Evolutionary conservation across 495 filamentous ascomycete species (phyloP).

Genomic region (Penicillium simplicissimum): DNA sequence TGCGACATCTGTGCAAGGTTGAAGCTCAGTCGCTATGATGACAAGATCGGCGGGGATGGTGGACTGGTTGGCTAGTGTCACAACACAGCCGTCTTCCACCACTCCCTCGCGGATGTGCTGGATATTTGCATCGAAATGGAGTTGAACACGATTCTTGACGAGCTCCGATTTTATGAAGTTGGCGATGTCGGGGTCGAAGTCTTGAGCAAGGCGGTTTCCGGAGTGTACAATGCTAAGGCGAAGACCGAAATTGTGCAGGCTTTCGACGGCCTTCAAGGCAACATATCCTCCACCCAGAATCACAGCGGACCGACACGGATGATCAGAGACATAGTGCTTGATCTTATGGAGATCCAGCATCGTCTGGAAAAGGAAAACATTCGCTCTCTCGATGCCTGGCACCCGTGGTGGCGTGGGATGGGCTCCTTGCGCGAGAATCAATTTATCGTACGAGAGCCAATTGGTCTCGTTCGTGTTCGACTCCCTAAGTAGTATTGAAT

Average conservation of each 20-base stretch:
- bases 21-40: not conserved
- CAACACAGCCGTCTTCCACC: not conserved
- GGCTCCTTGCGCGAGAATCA: constrained; percentile 8
- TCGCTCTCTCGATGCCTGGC: not conserved
- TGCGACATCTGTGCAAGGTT: not conserved
- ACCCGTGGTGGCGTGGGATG: not conserved
- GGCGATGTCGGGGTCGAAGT: not conserved
- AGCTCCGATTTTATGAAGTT: not conserved
- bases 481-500: not conserved
- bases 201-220: not conserved
- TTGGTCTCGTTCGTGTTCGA: not conserved
- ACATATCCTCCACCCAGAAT: constrained; percentile 3
- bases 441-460: not conserved
- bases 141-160: not conserved
- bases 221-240: not conserved
- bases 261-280: constrained; percentile 2
- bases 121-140: not conserved
- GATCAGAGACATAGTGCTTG: not conserved
- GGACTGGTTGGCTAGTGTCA: not conserved
- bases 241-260: not conserved
- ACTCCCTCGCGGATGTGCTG: not conserved
- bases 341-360: constrained; percentile 2
- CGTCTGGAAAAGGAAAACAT: constrained; percentile 1
- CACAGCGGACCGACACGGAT: not conserved
- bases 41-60: not conserved